A percentile compares a stretch with the other conserved stretches of the same genome.
Conservation (phyloP, 2,329 filamentous ascomycete genomes). For the Stagonosporopsis tanaceti region DNA sequence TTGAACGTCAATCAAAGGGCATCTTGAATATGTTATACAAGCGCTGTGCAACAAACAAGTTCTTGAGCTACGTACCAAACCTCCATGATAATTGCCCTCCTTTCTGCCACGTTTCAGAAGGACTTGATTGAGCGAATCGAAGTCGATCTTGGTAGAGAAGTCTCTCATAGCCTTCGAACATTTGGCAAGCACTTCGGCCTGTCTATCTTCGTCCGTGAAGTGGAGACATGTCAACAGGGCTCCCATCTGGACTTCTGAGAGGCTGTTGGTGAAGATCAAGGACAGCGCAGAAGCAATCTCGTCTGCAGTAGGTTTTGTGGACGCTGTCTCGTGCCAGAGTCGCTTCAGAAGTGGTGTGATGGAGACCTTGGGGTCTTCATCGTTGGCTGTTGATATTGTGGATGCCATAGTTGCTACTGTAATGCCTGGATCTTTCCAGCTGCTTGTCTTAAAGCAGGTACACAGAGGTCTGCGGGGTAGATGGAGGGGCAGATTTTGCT, state of each 20-base stretch:
- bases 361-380: constrained; percentile 50
- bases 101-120: constrained; percentile 67
- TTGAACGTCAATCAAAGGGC: constrained; percentile 1
- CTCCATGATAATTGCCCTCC: constrained; percentile 80
- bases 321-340: constrained; percentile 67
- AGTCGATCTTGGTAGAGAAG: constrained; percentile 77
- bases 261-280: constrained; percentile 87
- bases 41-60: background rate
- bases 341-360: constrained; percentile 78
- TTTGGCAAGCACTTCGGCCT: constrained; percentile 84
- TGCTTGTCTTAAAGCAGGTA: constrained; percentile 18
- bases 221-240: constrained; percentile 90
- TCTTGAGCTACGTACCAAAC: constrained; percentile 68
- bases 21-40: background rate
- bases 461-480: constrained; percentile 18
- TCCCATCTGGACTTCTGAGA: constrained; percentile 88
- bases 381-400: constrained; percentile 38
- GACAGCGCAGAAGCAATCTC: constrained; percentile 92
- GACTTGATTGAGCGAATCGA: constrained; percentile 65
- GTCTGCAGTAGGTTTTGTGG: constrained; percentile 64
- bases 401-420: constrained; percentile 15
- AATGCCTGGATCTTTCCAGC: constrained; percentile 7
- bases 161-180: constrained; percentile 85
- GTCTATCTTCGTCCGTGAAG: constrained; percentile 85
- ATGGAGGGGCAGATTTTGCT: constrained; percentile 20